These are phyloP conservation scores for Protomyces pachydermus DNA, from an alignment of 1,139 yeast genomes.

Conservation along the genomic window DNA sequence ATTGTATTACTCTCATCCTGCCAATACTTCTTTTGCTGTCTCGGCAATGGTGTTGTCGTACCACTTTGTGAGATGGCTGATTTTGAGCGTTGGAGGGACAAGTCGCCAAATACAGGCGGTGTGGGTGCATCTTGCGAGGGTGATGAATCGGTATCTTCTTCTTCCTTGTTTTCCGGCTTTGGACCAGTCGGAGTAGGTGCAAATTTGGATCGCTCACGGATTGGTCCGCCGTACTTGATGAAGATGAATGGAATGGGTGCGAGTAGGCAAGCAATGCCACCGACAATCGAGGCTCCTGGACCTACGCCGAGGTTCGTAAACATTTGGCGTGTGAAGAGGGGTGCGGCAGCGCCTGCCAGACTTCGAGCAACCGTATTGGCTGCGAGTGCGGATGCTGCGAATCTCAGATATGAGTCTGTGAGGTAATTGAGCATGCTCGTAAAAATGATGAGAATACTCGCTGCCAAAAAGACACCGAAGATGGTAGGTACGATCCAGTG, in stretches of 20 bases:
- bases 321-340: constrained; percentile 56
- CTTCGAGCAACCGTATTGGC: constrained; percentile 62
- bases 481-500: constrained; percentile 34
- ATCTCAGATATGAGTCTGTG: constrained; percentile 50
- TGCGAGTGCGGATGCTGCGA: constrained; percentile 67
- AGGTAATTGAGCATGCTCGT: constrained; percentile 49
- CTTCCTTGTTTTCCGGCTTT: background rate
- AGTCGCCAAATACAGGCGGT: background rate
- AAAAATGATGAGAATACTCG: constrained; percentile 35
- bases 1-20: background rate
- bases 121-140: background rate
- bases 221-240: constrained; percentile 53
- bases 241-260: constrained; percentile 65
- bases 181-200: constrained; percentile 40
- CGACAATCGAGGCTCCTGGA: constrained; percentile 62
- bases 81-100: background rate
- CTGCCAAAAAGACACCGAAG: constrained; percentile 32
- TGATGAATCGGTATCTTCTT: background rate
- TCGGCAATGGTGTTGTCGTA: background rate
- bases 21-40: background rate
- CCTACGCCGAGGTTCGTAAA: constrained; percentile 47
- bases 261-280: constrained; percentile 52
- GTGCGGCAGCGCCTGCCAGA: constrained; percentile 59
- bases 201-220: constrained; percentile 61
- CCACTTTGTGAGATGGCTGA: background rate